Percentiles rank a stretch among this genome's conserved stretches.
phyloP scores from a whole-genome alignment of 345 rosid genomes.

The Salix caprea region DNA sequence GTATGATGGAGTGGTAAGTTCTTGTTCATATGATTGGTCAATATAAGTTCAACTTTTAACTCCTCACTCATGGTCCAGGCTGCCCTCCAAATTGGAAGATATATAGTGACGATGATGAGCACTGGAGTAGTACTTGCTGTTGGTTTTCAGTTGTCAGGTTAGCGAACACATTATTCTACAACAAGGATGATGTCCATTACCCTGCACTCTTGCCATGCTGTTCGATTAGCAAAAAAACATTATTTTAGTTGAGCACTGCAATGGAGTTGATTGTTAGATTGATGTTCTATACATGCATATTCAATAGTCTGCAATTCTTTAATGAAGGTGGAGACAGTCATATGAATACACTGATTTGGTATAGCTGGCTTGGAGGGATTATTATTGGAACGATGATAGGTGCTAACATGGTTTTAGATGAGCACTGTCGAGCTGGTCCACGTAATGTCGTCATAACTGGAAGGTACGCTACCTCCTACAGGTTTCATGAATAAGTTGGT shows the following conservation, averaged over 20 bases:
- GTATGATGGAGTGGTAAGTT: not conserved
- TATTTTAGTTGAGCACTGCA: too few species aligned
- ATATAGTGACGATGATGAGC: conserved; percentile 87
- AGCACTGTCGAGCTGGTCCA: conserved; percentile 89
- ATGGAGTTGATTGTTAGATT: not conserved
- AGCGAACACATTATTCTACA: conserved; percentile 11
- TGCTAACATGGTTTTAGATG: conserved; percentile 85
- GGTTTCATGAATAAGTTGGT: conserved; percentile 1
- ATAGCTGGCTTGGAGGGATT: conserved; percentile 96
- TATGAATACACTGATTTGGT: conserved; percentile 81
- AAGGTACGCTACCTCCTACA: conserved; percentile 45
- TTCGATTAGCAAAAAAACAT: not conserved
- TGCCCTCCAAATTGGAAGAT: conserved; percentile 86
- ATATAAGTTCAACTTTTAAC: not conserved
- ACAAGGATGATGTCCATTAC: not conserved
- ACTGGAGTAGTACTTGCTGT: conserved; percentile 77
- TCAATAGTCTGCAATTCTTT: conserved; percentile 21
- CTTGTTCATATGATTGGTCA: not conserved
- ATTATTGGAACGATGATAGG: conserved; percentile 95
- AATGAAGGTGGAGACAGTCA: conserved; percentile 77
- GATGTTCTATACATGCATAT: not conserved
- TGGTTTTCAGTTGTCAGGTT: conserved; percentile 90
- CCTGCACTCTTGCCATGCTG: not conserved
- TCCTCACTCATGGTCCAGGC: conserved; percentile 33
- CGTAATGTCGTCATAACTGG: conserved; percentile 94